phyloP scores from a whole-genome alignment of 2,329 filamentous ascomycete species.

The Pseudogymnoascus verrucosus region DNA sequence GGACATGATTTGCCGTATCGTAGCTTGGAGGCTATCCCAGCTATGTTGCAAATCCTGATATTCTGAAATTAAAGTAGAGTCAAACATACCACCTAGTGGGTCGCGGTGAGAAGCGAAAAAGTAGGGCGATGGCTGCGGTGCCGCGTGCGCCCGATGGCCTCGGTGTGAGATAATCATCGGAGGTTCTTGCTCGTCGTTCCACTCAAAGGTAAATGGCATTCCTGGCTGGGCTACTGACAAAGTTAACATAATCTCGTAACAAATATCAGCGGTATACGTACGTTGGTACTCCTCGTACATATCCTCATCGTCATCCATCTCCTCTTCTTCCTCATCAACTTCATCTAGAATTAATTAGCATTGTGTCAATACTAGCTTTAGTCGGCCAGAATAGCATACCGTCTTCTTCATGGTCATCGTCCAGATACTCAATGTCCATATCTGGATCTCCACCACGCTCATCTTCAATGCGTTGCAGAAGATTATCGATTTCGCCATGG shows the following conservation, averaged over 20 bases:
- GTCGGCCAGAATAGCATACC: conserved; percentile 29
- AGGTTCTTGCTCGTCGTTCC: conserved; percentile 48
- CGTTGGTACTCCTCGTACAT: conserved; percentile 52
- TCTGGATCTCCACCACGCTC: conserved; percentile 42
- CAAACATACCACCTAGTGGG: conserved; percentile 40
- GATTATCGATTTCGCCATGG: conserved; percentile 30
- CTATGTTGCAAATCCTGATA: neutral
- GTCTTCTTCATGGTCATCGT: conserved; percentile 53
- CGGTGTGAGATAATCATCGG: conserved; percentile 37
- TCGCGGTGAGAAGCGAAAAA: conserved; percentile 51
- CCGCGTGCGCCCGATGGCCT: conserved; percentile 41
- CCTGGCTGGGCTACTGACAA: conserved; percentile 28
- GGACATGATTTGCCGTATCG: neutral
- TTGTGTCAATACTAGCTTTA: neutral
- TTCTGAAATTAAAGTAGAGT: conserved; percentile 10
- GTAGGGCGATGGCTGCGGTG: conserved; percentile 52
- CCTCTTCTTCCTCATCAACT: conserved; percentile 62
- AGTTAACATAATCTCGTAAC: neutral
- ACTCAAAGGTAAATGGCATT: conserved; percentile 41
- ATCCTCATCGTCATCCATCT: conserved; percentile 60
- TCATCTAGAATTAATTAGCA: conserved; percentile 12
- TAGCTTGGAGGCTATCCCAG: neutral
- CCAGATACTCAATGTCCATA: conserved; percentile 39
- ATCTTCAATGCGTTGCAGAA: conserved; percentile 32
- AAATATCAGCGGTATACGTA: conserved; percentile 31